phyloP scores from a whole-genome alignment of 768 basidiomycete genomes.

The Lactifluus hygrophoroides region DNA sequence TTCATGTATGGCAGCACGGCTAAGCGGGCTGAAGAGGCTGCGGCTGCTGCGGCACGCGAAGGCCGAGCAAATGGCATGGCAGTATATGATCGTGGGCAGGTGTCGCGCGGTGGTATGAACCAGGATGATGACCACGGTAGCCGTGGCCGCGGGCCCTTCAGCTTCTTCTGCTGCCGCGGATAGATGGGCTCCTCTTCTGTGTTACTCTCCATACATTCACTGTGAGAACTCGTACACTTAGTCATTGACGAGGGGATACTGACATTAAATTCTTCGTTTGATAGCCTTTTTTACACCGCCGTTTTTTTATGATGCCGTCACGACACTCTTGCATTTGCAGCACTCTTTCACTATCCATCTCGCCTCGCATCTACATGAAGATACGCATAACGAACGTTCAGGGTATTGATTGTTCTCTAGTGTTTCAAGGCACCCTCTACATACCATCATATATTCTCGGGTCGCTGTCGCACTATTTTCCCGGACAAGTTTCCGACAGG shows the following conservation, averaged over 20 bases:
- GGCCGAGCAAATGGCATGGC: conserved; percentile 44
- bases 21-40: conserved; percentile 43
- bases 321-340: background rate
- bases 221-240: background rate
- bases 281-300: conserved; percentile 10
- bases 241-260: background rate
- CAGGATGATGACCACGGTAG: conserved; percentile 50
- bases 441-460: background rate
- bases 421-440: conserved; percentile 5
- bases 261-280: background rate
- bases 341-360: background rate
- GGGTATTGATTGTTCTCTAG: background rate
- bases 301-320: conserved; percentile 3
- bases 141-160: conserved; percentile 55
- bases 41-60: conserved; percentile 30
- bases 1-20: conserved; percentile 54
- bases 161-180: conserved; percentile 61
- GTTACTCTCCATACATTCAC: background rate
- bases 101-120: conserved; percentile 48
- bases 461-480: conserved; percentile 1
- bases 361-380: conserved; percentile 7
- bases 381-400: background rate
- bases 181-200: conserved; percentile 23
- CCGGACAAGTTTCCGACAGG: background rate
- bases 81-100: conserved; percentile 59